phyloP scores from a whole-genome alignment of 2,329 filamentous ascomycete species.

The Claviceps sp. region DNA sequence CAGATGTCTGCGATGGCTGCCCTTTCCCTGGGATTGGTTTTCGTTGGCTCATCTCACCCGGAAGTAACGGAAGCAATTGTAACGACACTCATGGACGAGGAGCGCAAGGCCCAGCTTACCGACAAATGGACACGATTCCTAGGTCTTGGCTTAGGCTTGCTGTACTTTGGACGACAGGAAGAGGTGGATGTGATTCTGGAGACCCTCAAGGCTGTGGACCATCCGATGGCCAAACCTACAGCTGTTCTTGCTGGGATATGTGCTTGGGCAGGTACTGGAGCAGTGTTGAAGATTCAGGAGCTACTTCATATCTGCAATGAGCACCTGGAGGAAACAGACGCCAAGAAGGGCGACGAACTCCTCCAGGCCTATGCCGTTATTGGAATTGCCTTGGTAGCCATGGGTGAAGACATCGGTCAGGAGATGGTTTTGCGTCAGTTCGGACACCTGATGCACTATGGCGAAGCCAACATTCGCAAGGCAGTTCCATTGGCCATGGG shows the following conservation, averaged over 20 bases:
- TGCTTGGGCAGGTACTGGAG: constrained; percentile 94
- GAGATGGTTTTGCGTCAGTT: constrained; percentile 98
- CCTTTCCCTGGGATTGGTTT: constrained; percentile 76
- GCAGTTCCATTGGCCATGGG: constrained; percentile 95
- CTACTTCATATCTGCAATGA: constrained; percentile 97
- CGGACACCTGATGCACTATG: constrained; percentile 97
- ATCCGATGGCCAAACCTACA: constrained; percentile 94
- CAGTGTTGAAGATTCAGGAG: constrained; percentile 93
- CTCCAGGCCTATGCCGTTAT: constrained; percentile 93
- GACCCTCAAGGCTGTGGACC: constrained; percentile 91
- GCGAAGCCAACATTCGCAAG: constrained; percentile 91
- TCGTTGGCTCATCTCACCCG: constrained; percentile 81
- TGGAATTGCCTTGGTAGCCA: constrained; percentile 84
- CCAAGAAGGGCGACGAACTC: constrained; percentile 90
- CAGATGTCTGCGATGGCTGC: constrained; percentile 94
- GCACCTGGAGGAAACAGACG: constrained; percentile 85
- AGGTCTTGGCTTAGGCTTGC: constrained; percentile 77
- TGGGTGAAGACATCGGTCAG: constrained; percentile 97
- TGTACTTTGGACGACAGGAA: constrained; percentile 95
- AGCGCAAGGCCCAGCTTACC: constrained; percentile 77
- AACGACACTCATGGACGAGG: constrained; percentile 84
- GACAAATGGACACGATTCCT: constrained; percentile 99
- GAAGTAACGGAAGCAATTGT: constrained; percentile 89
- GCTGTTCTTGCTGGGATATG: constrained; percentile 91
- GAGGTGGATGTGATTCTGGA: constrained; percentile 97